Percentiles rank a stretch among this genome's conserved stretches.
Conservation (phyloP, 2,329 filamentous ascomycete species). For the Fusarium albosuccineum region DNA sequence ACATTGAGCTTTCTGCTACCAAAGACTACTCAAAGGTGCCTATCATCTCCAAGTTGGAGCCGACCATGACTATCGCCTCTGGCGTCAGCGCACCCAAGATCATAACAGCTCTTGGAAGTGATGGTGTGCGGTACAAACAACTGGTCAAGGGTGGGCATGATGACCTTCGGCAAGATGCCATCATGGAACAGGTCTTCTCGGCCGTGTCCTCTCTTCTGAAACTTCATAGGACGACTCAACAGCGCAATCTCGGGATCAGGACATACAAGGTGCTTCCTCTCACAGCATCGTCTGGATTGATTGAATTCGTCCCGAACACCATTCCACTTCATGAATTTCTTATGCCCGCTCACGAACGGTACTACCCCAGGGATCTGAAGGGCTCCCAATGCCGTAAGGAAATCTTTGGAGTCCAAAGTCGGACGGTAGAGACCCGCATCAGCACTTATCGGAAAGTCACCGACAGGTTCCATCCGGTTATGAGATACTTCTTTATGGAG, state of each 20-base stretch:
- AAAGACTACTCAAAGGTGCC: constrained; percentile 84
- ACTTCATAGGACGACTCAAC: constrained; percentile 86
- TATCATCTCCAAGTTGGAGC: constrained; percentile 77
- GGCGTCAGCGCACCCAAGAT: constrained; percentile 96
- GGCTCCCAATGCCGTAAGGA: constrained; percentile 81
- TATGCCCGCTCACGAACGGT: constrained; percentile 88
- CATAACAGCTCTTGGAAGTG: constrained; percentile 81
- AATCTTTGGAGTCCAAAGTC: constrained; percentile 79
- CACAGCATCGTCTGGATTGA: constrained; percentile 86
- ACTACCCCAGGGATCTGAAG: constrained; percentile 87
- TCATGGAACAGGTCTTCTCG: constrained; percentile 99
- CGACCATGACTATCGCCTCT: constrained; percentile 85
- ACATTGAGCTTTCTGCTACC: constrained; percentile 79
- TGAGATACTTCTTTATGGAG: constrained; percentile 98
- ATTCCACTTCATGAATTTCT: constrained; percentile 93
- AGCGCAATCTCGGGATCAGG: constrained; percentile 88
- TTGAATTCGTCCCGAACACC: constrained; percentile 96
- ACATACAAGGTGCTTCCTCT: constrained; percentile 98
- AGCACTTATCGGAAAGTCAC: constrained; percentile 82
- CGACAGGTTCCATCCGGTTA: constrained; percentile 88
- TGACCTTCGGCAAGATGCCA: constrained; percentile 95
- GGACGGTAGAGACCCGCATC: constrained; percentile 77
- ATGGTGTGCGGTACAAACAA: constrained; percentile 87
- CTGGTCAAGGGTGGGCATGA: constrained; percentile 96
- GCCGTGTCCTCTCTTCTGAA: constrained; percentile 92